phyloP scores from a whole-genome alignment of 116 monocot species.

The Papilionanthe hybrid region DNA sequence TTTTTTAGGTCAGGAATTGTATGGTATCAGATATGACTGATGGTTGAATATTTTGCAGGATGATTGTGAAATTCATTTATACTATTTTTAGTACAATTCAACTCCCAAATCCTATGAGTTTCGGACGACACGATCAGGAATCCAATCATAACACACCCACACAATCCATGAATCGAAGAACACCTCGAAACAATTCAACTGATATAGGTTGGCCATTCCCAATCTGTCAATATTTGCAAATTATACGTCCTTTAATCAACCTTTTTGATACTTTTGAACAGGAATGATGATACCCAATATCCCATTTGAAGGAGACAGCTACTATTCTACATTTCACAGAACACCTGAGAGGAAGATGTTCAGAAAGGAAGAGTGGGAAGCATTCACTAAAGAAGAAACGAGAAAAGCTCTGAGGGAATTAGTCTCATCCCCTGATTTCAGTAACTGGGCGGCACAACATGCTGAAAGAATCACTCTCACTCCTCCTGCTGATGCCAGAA shows the following conservation, averaged over 20 bases:
- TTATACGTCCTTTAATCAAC: neutral
- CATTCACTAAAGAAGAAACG: constrained; percentile 42
- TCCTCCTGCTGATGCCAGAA: constrained; percentile 11
- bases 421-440: constrained; percentile 56
- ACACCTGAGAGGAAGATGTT: constrained; percentile 53
- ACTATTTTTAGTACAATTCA: neutral
- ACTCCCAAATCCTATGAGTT: neutral
- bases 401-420: constrained; percentile 45
- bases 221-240: neutral
- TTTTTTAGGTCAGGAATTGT: no score
- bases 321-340: constrained; percentile 49
- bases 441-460: constrained; percentile 38
- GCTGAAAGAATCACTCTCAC: constrained; percentile 43
- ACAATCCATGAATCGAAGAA: constrained; percentile 3
- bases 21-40: neutral
- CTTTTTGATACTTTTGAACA: neutral
- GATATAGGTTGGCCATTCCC: constrained; percentile 11
- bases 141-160: neutral
- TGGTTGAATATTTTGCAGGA: constrained; percentile 15
- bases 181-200: constrained; percentile 6
- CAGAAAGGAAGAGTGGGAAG: constrained; percentile 65
- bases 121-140: neutral
- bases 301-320: constrained; percentile 16
- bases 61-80: neutral
- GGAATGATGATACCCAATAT: constrained; percentile 1